Percentiles rank a stretch among this genome's conserved stretches.
These are phyloP conservation scores for Exophiala aquamarina DNA, from an alignment of 2,329 filamentous ascomycete genomes.

Conservation along the genomic window DNA sequence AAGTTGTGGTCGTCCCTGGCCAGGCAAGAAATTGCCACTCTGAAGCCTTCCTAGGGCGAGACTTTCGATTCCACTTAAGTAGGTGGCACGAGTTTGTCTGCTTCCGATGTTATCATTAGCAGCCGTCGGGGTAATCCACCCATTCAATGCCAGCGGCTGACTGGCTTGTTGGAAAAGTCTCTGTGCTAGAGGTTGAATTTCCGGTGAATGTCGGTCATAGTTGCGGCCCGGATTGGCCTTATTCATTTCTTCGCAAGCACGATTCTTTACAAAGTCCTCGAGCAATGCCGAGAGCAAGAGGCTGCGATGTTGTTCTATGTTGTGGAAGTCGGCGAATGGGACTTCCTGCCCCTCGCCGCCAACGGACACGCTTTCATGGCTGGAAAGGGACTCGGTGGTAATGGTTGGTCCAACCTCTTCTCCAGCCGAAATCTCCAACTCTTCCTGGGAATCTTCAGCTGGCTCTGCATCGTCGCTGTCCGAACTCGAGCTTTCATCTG, in stretches of 20 bases:
- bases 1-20: constrained; percentile 1
- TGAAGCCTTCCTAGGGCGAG: constrained; percentile 40
- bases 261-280: constrained; percentile 45
- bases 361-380: constrained; percentile 18
- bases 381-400: constrained; percentile 25
- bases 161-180: constrained; percentile 44
- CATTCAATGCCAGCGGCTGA: constrained; percentile 42
- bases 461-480: constrained; percentile 11
- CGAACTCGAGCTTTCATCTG: constrained; percentile 18
- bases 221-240: constrained; percentile 34
- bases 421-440: constrained; percentile 1
- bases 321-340: not conserved
- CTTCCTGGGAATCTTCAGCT: not conserved
- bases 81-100: constrained; percentile 27
- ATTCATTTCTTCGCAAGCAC: constrained; percentile 47
- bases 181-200: constrained; percentile 42
- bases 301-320: constrained; percentile 23
- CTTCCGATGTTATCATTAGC: constrained; percentile 34
- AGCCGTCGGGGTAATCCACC: constrained; percentile 39
- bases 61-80: constrained; percentile 44
- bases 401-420: constrained; percentile 10
- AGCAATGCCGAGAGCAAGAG: constrained; percentile 45
- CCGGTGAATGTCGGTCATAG: constrained; percentile 43
- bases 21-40: constrained; percentile 26
- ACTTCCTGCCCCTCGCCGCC: constrained; percentile 15